Percentiles rank a stretch among this genome's conserved stretches.
Evolutionary conservation across 129 eudicot genomes (phyloP).

Genomic region (Artemisia tridentata): DNA sequence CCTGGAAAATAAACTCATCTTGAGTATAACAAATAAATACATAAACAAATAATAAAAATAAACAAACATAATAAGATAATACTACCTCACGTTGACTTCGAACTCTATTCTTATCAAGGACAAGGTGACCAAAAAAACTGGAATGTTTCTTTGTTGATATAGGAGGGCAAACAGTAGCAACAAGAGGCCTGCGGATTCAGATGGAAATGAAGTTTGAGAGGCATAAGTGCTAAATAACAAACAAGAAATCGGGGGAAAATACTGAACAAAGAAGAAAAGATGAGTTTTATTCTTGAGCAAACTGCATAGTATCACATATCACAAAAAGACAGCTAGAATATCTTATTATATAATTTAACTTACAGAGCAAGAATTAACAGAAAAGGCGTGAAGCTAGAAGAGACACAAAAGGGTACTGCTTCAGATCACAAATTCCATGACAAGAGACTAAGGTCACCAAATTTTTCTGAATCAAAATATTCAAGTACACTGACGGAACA

Average conservation of each 20-base stretch:
- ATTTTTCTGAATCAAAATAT: too few species aligned
- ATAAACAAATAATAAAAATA: background rate
- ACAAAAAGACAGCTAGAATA: background rate
- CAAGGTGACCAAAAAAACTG: slow-evolving; percentile 63
- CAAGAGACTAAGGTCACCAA: too few species aligned
- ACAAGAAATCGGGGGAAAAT: background rate
- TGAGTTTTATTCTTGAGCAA: slow-evolving; percentile 4
- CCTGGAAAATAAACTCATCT: slow-evolving; percentile 41
- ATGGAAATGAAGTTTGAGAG: background rate
- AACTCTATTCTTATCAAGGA: slow-evolving; percentile 43
- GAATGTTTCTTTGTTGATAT: slow-evolving; percentile 35
- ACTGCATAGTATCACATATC: slow-evolving; percentile 4
- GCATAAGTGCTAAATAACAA: background rate
- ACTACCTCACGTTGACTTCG: slow-evolving; percentile 54
- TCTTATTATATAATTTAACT: background rate
- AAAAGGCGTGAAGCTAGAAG: too few species aligned
- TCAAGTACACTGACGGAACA: too few species aligned
- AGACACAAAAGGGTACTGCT: too few species aligned
- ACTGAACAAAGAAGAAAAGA: background rate
- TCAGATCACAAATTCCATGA: too few species aligned
- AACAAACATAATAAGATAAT: slow-evolving; percentile 9
- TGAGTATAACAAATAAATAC: background rate
- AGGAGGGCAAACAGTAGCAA: slow-evolving; percentile 41
- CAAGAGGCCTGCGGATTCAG: slow-evolving; percentile 58
- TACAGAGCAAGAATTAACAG: background rate